These are phyloP conservation scores for Claviceps fusiformis DNA, from an alignment of 2,329 filamentous ascomycete genomes.

Conservation along the genomic window DNA sequence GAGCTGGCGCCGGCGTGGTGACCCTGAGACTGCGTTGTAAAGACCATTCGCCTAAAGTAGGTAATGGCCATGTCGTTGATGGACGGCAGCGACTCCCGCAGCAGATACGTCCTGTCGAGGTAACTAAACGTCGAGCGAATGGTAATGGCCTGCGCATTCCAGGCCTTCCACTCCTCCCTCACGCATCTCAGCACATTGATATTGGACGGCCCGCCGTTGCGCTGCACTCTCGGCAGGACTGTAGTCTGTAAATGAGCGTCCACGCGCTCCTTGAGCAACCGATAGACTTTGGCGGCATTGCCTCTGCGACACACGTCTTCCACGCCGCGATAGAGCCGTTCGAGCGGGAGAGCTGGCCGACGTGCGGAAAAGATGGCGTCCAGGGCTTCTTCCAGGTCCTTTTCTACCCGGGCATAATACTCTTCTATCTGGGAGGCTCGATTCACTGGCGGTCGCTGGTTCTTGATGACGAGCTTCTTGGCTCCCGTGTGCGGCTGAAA, in stretches of 20 bases:
- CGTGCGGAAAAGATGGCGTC: slow-evolving; percentile 55
- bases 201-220: slow-evolving; percentile 36
- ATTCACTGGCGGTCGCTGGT: slow-evolving; percentile 54
- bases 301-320: slow-evolving; percentile 83
- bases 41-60: slow-evolving; percentile 55
- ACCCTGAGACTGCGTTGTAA: slow-evolving; percentile 14
- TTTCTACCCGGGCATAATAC: slow-evolving; percentile 67
- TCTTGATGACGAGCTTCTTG: slow-evolving; percentile 88
- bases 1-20: background rate
- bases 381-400: slow-evolving; percentile 61
- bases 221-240: slow-evolving; percentile 42
- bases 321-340: slow-evolving; percentile 78
- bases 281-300: slow-evolving; percentile 53
- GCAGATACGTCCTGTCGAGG: slow-evolving; percentile 76
- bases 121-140: slow-evolving; percentile 89
- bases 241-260: slow-evolving; percentile 51
- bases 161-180: slow-evolving; percentile 53
- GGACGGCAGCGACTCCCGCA: slow-evolving; percentile 55
- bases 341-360: slow-evolving; percentile 58
- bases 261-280: slow-evolving; percentile 51
- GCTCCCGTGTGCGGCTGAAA: slow-evolving; percentile 66
- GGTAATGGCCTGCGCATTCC: slow-evolving; percentile 59
- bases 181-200: slow-evolving; percentile 49
- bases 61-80: slow-evolving; percentile 70
- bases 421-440: slow-evolving; percentile 48